Percentiles rank a stretch among this genome's conserved stretches.
Evolutionary conservation across 2,329 filamentous ascomycete genomes (phyloP).

Genomic region (Alternaria ventricosa): DNA sequence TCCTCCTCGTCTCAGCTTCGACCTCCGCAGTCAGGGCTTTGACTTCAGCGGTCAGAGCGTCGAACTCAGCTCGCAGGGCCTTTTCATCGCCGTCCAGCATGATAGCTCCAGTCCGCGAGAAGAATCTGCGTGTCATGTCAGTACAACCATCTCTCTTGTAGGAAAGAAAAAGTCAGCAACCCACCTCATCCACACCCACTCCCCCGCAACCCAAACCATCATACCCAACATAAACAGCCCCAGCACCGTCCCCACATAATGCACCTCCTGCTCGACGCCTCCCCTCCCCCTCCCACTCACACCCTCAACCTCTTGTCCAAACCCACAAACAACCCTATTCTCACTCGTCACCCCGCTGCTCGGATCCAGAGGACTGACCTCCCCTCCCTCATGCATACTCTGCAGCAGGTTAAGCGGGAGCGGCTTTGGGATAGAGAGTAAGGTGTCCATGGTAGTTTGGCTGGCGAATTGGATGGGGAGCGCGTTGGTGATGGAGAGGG

Average conservation of each 20-base stretch:
- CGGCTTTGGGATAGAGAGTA: slow-evolving; percentile 25
- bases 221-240: slow-evolving; percentile 27
- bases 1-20: not conserved
- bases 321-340: slow-evolving; percentile 34
- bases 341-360: slow-evolving; percentile 13
- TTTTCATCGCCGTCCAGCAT: slow-evolving; percentile 34
- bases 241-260: slow-evolving; percentile 26
- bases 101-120: slow-evolving; percentile 15
- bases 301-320: slow-evolving; percentile 29
- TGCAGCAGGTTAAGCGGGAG: slow-evolving; percentile 28
- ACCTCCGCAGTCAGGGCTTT: slow-evolving; percentile 22
- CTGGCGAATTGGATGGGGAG: slow-evolving; percentile 35
- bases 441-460: slow-evolving; percentile 22
- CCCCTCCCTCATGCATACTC: slow-evolving; percentile 16
- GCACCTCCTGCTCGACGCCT: slow-evolving; percentile 9
- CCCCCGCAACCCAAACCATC: slow-evolving; percentile 22
- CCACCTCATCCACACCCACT: slow-evolving; percentile 31
- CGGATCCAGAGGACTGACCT: slow-evolving; percentile 14
- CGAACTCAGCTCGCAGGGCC: slow-evolving; percentile 16
- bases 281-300: slow-evolving; percentile 4
- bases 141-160: not conserved
- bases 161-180: not conserved
- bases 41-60: slow-evolving; percentile 28
- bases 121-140: slow-evolving; percentile 16
- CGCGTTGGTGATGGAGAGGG: slow-evolving; percentile 26